Evolutionary conservation across 106 monocot genomes (phyloP).

Genomic region (Dendrobium nobile): DNA sequence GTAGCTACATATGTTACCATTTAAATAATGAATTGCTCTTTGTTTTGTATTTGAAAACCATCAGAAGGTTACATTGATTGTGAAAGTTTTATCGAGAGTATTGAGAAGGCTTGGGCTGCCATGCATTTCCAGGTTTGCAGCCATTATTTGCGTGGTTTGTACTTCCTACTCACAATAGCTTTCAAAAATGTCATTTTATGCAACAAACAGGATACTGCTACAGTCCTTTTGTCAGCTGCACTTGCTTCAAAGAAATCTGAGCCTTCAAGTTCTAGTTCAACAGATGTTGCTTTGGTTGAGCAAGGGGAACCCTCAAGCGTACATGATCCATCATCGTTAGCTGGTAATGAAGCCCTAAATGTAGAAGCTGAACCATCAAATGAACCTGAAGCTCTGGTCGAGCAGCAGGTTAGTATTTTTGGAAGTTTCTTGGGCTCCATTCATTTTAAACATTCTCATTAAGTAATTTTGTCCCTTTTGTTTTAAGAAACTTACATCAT

Average conservation of each 20-base stretch:
- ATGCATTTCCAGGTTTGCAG: slow-evolving; percentile 67
- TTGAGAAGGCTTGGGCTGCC: slow-evolving; percentile 72
- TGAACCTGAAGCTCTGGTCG: slow-evolving; percentile 9
- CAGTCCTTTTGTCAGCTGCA: slow-evolving; percentile 55
- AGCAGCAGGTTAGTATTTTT: slow-evolving; percentile 10
- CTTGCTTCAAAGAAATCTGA: slow-evolving; percentile 51
- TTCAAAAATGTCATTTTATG: not conserved
- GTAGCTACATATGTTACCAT: not conserved
- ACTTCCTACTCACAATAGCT: not conserved
- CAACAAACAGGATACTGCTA: slow-evolving; percentile 47
- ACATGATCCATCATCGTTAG: slow-evolving; percentile 34
- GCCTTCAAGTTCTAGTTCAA: slow-evolving; percentile 17
- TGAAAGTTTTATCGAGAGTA: slow-evolving; percentile 46
- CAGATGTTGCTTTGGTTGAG: slow-evolving; percentile 8
- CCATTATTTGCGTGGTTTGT: not conserved
- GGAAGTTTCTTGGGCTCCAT: slow-evolving; percentile 11
- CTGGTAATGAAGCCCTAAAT: slow-evolving; percentile 11
- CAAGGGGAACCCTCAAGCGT: slow-evolving; percentile 24
- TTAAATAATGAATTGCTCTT: not conserved
- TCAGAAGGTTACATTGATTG: slow-evolving; percentile 65
- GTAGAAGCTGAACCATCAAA: slow-evolving; percentile 11
- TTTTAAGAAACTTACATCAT: not conserved
- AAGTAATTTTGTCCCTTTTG: not conserved
- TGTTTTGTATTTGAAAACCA: slow-evolving; percentile 3
- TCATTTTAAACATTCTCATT: slow-evolving; percentile 1